Percentiles rank a stretch among this genome's conserved stretches.
These are phyloP conservation scores for Torulaspora microellipsoides DNA, from an alignment of 805 yeast genomes.

Conservation along the genomic window DNA sequence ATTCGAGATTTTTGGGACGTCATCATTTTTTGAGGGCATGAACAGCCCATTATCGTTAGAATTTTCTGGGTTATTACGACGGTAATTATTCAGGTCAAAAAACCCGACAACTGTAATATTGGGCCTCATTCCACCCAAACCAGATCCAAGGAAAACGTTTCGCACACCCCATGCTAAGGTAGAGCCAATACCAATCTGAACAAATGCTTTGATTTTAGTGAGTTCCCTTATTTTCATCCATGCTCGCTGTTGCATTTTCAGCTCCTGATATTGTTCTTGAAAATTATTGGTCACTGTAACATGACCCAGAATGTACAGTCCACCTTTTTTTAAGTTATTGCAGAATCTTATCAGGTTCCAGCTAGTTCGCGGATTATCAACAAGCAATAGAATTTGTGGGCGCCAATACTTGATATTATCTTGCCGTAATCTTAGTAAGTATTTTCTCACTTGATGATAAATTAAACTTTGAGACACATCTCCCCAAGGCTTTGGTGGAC, in stretches of 20 bases:
- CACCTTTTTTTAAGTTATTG: slow-evolving; percentile 93
- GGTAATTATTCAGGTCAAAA: slow-evolving; percentile 50
- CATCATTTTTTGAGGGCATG: slow-evolving; percentile 4
- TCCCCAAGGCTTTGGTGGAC: slow-evolving; percentile 97
- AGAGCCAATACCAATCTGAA: slow-evolving; percentile 86
- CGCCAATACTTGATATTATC: slow-evolving; percentile 98
- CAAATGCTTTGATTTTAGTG: slow-evolving; percentile 82
- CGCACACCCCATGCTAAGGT: slow-evolving; percentile 92
- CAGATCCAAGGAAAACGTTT: slow-evolving; percentile 86
- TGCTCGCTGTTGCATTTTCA: slow-evolving; percentile 66
- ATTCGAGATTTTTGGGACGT: slow-evolving; percentile 8
- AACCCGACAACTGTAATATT: slow-evolving; percentile 91
- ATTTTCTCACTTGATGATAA: slow-evolving; percentile 94
- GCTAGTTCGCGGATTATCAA: slow-evolving; percentile 86
- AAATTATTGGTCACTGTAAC: slow-evolving; percentile 60
- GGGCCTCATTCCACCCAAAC: slow-evolving; percentile 98
- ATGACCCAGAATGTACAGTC: slow-evolving; percentile 87
- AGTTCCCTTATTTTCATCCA: slow-evolving; percentile 82
- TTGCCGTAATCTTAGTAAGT: slow-evolving; percentile 66
- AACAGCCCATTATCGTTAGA: slow-evolving; percentile 7
- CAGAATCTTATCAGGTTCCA: slow-evolving; percentile 93
- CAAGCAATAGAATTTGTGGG: slow-evolving; percentile 84
- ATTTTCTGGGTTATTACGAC: slow-evolving; percentile 1
- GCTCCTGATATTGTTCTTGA: slow-evolving; percentile 60
- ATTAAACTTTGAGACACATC: slow-evolving; percentile 94